Evolutionary conservation across 495 filamentous ascomycete genomes (phyloP), one percentile per base, ranked within the genome.

Genomic region (Talaromyces adpressus): DNA sequence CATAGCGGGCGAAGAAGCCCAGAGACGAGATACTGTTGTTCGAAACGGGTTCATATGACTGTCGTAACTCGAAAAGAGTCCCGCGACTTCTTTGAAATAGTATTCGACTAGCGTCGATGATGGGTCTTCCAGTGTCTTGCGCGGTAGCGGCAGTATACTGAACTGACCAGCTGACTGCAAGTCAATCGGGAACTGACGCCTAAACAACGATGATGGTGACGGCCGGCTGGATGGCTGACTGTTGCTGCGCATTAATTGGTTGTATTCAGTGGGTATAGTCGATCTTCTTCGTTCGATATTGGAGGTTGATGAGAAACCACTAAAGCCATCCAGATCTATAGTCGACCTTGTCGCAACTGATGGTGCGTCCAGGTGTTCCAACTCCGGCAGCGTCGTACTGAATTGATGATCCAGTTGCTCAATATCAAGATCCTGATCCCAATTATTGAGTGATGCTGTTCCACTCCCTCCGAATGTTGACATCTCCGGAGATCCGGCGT

Each of bases 51-150:
- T 85, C 70, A 85, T 78, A 34, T 80, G 75, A 39, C 81, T 82
- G 65, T 85, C 83, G 66, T 84, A 85, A 60, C 79, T 84, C 11
- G 83, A 85, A 66, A 84, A 85, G 20, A 85, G 64, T 4, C 78
- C 78, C 11, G 80, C 81, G 8, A 85, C 82, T 59, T 85, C 81
- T 64, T 81, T 82, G 72, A 85, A 85, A 61, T 85, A 85, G 66
- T 85, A 84, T 57, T 85, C 82, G 6, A 85, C 80, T 5, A 85
- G 72, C 11, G 82, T 82, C 68, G 79, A 82, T 49, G 77, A 81
- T 29, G 80, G 74, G 57, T 81, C 79, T 39, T 81, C 78, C 62
- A 62, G 29, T 20, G 60, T 47, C 27, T 25, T 62, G 27, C 45
- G 41, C 14, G 45, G 39, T 20, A 47, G 41, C 11, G 45, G 60